Base-by-base conservation (phyloP, 257 asterid genomes). In the Solanum sitiens region DNA sequence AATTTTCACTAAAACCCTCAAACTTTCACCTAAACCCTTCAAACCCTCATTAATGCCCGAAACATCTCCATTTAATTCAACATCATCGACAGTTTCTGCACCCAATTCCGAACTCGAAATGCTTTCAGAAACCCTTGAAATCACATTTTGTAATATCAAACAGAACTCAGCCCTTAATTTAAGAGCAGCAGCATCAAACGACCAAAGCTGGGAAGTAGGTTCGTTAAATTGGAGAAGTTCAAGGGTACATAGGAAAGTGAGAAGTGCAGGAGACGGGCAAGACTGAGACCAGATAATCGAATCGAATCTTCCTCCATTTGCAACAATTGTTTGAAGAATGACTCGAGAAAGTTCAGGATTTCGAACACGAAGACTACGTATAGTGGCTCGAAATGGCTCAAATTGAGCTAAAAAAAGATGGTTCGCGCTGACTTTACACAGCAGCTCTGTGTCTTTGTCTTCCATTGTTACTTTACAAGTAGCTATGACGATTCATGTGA, bases 301-400 rank as follows among this genome's bases (percentile, higher is more conserved):
- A 89, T 94, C 96, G 84, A 94, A 92, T 32, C 94, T 90, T 42
- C 99, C 98, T 67, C 97, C 98, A 89, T 89, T 89, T 35, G 94
- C 90, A 39, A 97, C 89, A 30, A 97, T 83, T 14, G 98, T 93
- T 86, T 97, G 99, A 27, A 95, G 90, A 77, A 97, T 93, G 21
- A 98, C 89, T 74, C 95, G 91, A 50, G 98, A 97, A 23, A 93
- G 89, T 88, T 92, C 98, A 39, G 96, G 98, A 72, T 90, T 93
- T n/a, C 98, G 93, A 83, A 93, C 90, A n/a, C 98, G 94, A 87
- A 95, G 98, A 72, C 94, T 93, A 27, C 93, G 95, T 65, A 97
- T 65, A 59, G 93, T 93, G 77, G 99, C 98, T 88, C 98, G 98
- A 42, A 97, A 96, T 2, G 98, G 96, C 91, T 97, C 99, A 90